Conservation (phyloP, 345 rosid genomes). For the Gossypium bickii region DNA sequence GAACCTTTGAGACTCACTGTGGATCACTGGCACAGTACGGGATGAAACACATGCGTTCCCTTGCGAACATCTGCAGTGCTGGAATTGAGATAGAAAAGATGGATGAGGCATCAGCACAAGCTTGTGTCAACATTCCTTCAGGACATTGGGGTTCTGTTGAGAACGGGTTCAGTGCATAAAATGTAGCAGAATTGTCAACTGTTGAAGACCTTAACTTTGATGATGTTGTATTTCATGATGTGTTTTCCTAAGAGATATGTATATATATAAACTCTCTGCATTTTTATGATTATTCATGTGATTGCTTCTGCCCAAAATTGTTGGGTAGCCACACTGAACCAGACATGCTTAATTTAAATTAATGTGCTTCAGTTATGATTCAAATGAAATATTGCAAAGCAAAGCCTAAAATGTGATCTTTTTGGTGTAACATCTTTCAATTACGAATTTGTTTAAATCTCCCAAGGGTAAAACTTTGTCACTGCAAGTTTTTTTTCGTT, state of each 20-base stretch:
- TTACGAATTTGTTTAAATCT: no score
- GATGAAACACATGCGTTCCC: conserved; percentile 91
- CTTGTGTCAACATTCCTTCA: conserved; percentile 62
- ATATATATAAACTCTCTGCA: not conserved
- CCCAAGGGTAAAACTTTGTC: no score
- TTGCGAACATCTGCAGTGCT: conserved; percentile 88
- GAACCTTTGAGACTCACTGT: conserved; percentile 80
- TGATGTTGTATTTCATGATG: not conserved
- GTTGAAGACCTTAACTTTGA: not conserved
- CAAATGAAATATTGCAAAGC: no score
- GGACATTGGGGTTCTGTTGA: conserved; percentile 80
- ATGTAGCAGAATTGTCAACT: not conserved
- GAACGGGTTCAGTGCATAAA: conserved; percentile 72
- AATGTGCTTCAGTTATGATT: no score
- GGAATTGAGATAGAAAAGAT: conserved; percentile 59
- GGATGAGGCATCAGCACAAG: conserved; percentile 81
- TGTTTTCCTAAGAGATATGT: not conserved
- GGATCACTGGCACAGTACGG: conserved; percentile 92
- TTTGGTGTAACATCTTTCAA: no score
- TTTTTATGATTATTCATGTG: not conserved
- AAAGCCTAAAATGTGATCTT: no score
- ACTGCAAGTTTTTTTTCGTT: no score
- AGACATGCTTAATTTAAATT: no score
- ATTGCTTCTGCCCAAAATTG: not conserved
- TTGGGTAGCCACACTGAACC: no score